Conservation (phyloP, 345 rosid species). For the Murraya koenigii region DNA sequence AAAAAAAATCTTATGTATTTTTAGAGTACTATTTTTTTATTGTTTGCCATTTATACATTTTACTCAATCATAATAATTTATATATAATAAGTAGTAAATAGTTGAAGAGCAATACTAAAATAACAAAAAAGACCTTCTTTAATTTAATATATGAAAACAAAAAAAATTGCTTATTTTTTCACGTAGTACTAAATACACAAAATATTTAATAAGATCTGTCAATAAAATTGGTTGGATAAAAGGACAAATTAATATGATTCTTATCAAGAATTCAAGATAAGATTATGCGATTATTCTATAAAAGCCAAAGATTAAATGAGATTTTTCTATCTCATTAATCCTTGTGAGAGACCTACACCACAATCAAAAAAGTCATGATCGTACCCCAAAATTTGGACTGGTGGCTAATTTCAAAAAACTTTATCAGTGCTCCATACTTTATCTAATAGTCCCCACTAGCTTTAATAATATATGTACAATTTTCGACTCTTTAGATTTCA, state of each 20-base stretch:
- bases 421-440: background rate
- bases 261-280: background rate
- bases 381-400: background rate
- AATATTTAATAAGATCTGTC: too few species aligned
- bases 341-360: background rate
- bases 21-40: too few species aligned
- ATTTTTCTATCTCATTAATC: background rate
- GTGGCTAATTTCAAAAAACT: background rate
- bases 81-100: too few species aligned
- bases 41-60: too few species aligned
- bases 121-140: too few species aligned
- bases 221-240: too few species aligned
- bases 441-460: background rate
- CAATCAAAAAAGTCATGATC: background rate
- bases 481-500: background rate
- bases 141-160: fast-evolving
- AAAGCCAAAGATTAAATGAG: background rate
- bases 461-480: background rate
- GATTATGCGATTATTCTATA: background rate
- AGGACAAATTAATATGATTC: too few species aligned
- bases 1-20: too few species aligned
- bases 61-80: too few species aligned
- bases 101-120: too few species aligned
- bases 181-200: too few species aligned
- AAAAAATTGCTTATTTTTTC: too few species aligned